Percentiles rank a stretch among this genome's conserved stretches.
Conservation (phyloP, 2,329 filamentous ascomycete genomes). For the Neonectria ditissima region DNA sequence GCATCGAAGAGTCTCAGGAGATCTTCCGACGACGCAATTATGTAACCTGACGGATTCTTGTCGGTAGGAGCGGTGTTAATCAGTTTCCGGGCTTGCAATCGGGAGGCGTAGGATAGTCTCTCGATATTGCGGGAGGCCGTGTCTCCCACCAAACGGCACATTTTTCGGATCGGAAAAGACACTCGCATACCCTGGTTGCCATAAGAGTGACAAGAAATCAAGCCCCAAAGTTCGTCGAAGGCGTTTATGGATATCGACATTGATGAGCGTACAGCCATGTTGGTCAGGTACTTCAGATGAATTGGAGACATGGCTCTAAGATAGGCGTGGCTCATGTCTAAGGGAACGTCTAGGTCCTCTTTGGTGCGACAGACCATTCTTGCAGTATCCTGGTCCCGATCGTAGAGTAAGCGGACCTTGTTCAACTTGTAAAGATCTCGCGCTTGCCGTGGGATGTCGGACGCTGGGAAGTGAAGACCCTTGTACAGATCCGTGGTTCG, state of each 20-base stretch:
- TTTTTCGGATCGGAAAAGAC: conserved; percentile 89
- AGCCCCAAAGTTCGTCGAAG: conserved; percentile 86
- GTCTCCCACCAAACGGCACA: conserved; percentile 89
- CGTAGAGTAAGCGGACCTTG: conserved; percentile 88
- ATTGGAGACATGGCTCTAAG: conserved; percentile 92
- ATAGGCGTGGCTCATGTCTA: conserved; percentile 88
- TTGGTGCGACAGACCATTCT: conserved; percentile 82
- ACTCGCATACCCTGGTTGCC: conserved; percentile 85
- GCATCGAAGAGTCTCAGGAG: conserved; percentile 86
- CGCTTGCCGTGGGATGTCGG: conserved; percentile 86
- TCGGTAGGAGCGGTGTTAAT: conserved; percentile 87
- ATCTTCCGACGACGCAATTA: conserved; percentile 89
- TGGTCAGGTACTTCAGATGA: conserved; percentile 85
- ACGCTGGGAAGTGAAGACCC: conserved; percentile 88
- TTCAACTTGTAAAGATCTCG: conserved; percentile 92
- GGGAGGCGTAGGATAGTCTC: conserved; percentile 84
- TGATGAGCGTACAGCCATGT: conserved; percentile 92
- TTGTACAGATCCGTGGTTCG: conserved; percentile 87
- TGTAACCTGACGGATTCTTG: conserved; percentile 87
- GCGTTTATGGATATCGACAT: conserved; percentile 96
- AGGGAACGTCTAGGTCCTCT: conserved; percentile 77
- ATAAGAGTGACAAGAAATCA: conserved; percentile 89
- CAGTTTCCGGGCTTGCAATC: conserved; percentile 86
- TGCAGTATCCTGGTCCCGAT: conserved; percentile 83
- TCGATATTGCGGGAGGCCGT: conserved; percentile 90